Evolutionary conservation across 371 early-diverging fungal species (phyloP).

Genomic region (Batkoa obscura): DNA sequence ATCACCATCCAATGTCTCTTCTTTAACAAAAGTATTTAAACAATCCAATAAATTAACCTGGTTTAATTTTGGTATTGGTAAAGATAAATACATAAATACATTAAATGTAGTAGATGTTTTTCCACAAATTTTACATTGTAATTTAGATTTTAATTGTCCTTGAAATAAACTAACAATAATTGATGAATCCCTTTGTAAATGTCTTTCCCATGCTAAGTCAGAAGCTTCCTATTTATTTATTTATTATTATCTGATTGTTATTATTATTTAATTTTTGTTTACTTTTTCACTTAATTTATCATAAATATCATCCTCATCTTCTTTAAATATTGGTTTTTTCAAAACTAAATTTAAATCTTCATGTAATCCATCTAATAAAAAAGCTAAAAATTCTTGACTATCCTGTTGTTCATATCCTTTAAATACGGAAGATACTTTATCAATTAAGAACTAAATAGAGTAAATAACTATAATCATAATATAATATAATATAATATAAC

Average conservation of each 20-base stretch:
- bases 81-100: constrained; percentile 75
- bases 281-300: constrained; percentile 21
- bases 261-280: too few species aligned
- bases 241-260: too few species aligned
- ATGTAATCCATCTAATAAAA: constrained; percentile 51
- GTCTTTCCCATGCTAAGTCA: constrained; percentile 56
- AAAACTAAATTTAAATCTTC: constrained; percentile 37
- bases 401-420: constrained; percentile 50
- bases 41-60: constrained; percentile 46
- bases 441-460: constrained; percentile 22
- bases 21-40: constrained; percentile 60
- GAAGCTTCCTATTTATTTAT: too few species aligned
- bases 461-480: not conserved
- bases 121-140: constrained; percentile 64
- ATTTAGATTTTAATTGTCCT: constrained; percentile 58
- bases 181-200: constrained; percentile 55
- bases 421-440: constrained; percentile 41
- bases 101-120: constrained; percentile 78
- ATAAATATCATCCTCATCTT: constrained; percentile 16
- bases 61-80: constrained; percentile 62
- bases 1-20: constrained; percentile 69
- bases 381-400: constrained; percentile 52
- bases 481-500: constrained; percentile 2
- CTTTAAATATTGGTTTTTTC: constrained; percentile 11
- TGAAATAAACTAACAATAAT: constrained; percentile 85